Evolutionary conservation across 2,329 filamentous ascomycete genomes (phyloP).

Genomic region (Colletotrichum limetticola): DNA sequence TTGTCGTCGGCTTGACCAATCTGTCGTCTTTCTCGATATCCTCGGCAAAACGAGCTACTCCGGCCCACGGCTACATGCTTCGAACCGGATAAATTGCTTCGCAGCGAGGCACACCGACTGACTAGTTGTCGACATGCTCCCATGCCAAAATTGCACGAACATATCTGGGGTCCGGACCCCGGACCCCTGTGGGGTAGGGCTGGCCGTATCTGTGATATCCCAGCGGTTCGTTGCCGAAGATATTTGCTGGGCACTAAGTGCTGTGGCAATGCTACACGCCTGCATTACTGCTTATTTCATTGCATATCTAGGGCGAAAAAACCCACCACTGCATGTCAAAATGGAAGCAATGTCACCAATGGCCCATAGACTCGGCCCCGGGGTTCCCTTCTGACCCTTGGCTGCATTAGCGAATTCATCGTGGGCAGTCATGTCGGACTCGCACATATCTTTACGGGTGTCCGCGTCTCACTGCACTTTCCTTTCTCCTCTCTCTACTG

Average conservation of each 20-base stretch:
- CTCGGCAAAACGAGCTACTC: background rate
- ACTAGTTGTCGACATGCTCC: background rate
- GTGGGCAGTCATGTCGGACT: background rate
- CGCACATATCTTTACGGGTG: background rate
- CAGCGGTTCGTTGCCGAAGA: background rate
- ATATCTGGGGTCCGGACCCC: background rate
- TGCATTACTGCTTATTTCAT: slow-evolving; percentile 8
- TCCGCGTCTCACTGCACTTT: too few relatives aligned
- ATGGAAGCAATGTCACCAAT: background rate
- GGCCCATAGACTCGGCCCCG: background rate
- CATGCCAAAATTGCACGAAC: background rate
- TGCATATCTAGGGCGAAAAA: background rate
- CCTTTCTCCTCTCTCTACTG: background rate
- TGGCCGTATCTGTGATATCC: background rate
- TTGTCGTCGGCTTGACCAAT: background rate
- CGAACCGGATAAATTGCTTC: background rate
- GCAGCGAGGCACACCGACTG: background rate
- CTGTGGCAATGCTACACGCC: slow-evolving; percentile 4
- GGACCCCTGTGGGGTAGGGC: slow-evolving; percentile 3
- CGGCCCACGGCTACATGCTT: background rate
- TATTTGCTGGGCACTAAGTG: background rate
- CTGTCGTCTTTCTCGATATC: background rate
- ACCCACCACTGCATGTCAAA: background rate
- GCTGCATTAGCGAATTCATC: background rate
- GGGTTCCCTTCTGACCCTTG: background rate